A percentile compares a stretch with the other conserved stretches of the same genome.
Conservation (phyloP, 106 monocot species). For the Alisma plantagoaquatica region DNA sequence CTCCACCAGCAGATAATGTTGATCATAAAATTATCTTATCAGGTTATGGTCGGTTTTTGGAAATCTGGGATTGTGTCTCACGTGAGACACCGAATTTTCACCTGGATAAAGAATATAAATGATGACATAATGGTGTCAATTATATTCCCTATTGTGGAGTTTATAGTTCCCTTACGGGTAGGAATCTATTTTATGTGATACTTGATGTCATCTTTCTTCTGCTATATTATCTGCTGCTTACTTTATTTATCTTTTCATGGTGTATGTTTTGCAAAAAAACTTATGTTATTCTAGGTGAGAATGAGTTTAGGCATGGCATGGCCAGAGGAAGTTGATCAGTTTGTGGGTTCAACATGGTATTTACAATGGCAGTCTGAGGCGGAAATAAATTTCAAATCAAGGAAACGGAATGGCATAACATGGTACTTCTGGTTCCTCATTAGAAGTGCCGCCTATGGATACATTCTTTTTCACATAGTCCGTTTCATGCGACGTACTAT, state of each 20-base stretch:
- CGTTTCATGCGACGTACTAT: slow-evolving; percentile 38
- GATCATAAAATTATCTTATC: slow-evolving; percentile 23
- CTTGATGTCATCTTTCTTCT: not conserved
- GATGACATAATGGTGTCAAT: slow-evolving; percentile 63
- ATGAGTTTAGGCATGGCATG: slow-evolving; percentile 77
- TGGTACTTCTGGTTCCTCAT: slow-evolving; percentile 74
- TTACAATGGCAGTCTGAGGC: slow-evolving; percentile 83
- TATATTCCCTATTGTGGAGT: slow-evolving; percentile 58
- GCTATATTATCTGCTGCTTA: not conserved
- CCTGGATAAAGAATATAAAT: slow-evolving; percentile 48
- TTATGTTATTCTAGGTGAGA: slow-evolving; percentile 35
- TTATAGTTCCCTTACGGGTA: slow-evolving; percentile 67
- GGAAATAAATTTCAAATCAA: slow-evolving; percentile 47
- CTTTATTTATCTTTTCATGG: slow-evolving; percentile 1
- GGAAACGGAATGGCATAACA: slow-evolving; percentile 31
- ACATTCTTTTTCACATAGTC: slow-evolving; percentile 46
- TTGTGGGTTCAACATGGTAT: slow-evolving; percentile 79
- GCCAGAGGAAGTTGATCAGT: slow-evolving; percentile 82
- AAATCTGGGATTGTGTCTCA: slow-evolving; percentile 36
- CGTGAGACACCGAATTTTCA: slow-evolving; percentile 20
- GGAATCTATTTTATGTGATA: no score
- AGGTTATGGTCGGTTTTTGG: slow-evolving; percentile 46
- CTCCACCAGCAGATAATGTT: slow-evolving; percentile 53
- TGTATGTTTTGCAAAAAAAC: slow-evolving; percentile 2
- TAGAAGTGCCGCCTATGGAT: slow-evolving; percentile 48